Conservation (phyloP, 106 monocot genomes). For the Hemerocallis citrina region DNA sequence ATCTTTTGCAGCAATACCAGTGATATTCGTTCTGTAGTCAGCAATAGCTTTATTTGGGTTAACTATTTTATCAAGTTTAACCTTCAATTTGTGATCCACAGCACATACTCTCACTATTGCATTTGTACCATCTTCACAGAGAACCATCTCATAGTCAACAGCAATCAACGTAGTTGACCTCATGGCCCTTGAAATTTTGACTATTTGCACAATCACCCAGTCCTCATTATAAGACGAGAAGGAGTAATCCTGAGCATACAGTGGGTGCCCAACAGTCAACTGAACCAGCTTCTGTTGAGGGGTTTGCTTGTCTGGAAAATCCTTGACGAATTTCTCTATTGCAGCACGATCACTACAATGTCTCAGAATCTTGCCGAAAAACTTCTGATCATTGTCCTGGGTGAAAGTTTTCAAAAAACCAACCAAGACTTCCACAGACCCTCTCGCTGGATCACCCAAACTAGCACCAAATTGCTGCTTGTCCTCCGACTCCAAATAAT, state of each 20-base stretch:
- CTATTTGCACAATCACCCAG: constrained; percentile 46
- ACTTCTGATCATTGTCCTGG: constrained; percentile 21
- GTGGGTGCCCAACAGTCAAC: constrained; percentile 6
- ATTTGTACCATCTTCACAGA: constrained; percentile 71
- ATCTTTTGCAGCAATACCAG: constrained; percentile 66
- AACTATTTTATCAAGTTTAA: constrained; percentile 60
- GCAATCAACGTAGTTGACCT: constrained; percentile 40
- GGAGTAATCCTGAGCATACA: neutral
- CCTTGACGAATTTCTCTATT: constrained; percentile 14
- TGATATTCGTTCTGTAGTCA: constrained; percentile 74
- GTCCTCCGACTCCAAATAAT: constrained; percentile 37
- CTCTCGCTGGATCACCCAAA: constrained; percentile 50
- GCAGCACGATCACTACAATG: constrained; percentile 18
- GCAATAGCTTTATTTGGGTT: constrained; percentile 59
- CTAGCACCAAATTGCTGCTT: constrained; percentile 34
- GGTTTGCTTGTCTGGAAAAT: constrained; percentile 19
- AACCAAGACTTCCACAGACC: constrained; percentile 31
- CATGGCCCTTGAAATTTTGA: constrained; percentile 33
- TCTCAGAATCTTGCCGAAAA: constrained; percentile 34
- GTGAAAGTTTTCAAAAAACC: constrained; percentile 46
- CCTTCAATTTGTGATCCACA: constrained; percentile 67
- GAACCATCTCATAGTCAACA: constrained; percentile 83
- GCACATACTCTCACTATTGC: constrained; percentile 69
- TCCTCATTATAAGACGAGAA: constrained; percentile 13
- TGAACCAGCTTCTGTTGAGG: constrained; percentile 18